Base-by-base conservation (phyloP, 345 rosid species). In the Acer negundo region DNA sequence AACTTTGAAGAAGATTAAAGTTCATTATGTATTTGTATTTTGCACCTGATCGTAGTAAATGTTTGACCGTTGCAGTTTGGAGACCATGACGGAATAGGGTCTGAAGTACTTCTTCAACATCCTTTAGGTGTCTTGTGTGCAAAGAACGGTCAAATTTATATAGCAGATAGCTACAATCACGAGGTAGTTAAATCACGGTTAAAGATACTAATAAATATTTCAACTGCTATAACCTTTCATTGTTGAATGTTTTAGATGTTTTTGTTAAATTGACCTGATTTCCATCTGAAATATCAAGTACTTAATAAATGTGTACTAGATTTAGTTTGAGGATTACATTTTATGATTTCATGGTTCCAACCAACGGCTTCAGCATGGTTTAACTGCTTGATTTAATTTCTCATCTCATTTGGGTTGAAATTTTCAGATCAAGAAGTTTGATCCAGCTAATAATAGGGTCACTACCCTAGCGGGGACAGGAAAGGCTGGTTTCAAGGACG, bases 101-200 rank as follows among this genome's bases (percentile, higher is more conserved):
- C 94, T 74, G 99, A 93, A 79, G 99, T 92, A 13, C 97, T 93
- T 79, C 91, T 95, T 63, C 98, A 95, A 84, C 98, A 95, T 84
- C 99, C 99, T 11, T 62, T 95, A 67, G 99, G 99, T 77, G 94
- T 95, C 63, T 82, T 85, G 69, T 92, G 92, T 65, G 85, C 93
- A 7, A 89, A 80, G 70, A 83, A 92, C 61, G 96, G 98, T 55
- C 94, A 89, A 73, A 80, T 95, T 40, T 95, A 92, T 81, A 68
- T 95, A 78, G 87, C 98, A 67, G 98, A 95, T 81, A 93, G 99
- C 84, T 95, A 93, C 70, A 95, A 95, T 81, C 99, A 95, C 86
- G 93, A 95, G 99, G 99, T 90, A 70, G 40, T 28, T 28, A 53
- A 17, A 71, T 75, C 10, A 11, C 64, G 12, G 26, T 2, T 64